Base-by-base conservation (phyloP, 306 rosid species). In the Pyrus betulifolia region DNA sequence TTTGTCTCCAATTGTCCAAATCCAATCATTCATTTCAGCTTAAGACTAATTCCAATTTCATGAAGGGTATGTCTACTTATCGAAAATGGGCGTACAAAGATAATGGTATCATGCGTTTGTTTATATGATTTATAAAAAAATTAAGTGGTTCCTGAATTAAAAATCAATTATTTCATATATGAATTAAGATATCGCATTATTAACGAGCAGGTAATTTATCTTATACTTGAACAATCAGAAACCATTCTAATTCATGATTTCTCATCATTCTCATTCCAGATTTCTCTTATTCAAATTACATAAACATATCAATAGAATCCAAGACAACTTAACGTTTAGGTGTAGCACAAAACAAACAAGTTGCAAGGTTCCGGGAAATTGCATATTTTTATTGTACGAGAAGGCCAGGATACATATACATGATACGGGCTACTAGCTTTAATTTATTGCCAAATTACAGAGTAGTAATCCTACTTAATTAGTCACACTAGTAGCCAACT, bases 401-500 rank as follows among this genome's bases (percentile, higher is more conserved):
- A 76, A 59, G 63, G 81, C 14, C 14, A 62, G 35, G 18, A 80
- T 76, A 75, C 71, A 22, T 25, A 22, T 25, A 35, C 31, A 10
- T 33, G 51, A 14, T 46, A 18, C 60, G 74, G 72, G 87, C 81
- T 83, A 74, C 84, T 74, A 72, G 81, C 70, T 79, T 80, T 60
- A 11, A 25, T 64, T 80, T 86, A 80, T 86, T 81, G 73, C 21
- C 76, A 4, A 45, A 71, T 64, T 71, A 79, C 82, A 51, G 66
- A 54, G 80, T 49, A 74, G 70, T 64, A 74, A 69, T 66, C 74
- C 76, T 35, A 74, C 52, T 69, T 58, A 49, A 49, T 49, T 49
- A 49, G 27, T 38, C 62, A 38, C 74, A 69, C 21, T 73, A 69
- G 86, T 77, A 54, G 74, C 60, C 65, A 57, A 57, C 62, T 21